Percentiles rank a stretch among this genome's conserved stretches.
Evolutionary conservation across 306 rosid genomes (phyloP).

Genomic region (Lablab purpureus): DNA sequence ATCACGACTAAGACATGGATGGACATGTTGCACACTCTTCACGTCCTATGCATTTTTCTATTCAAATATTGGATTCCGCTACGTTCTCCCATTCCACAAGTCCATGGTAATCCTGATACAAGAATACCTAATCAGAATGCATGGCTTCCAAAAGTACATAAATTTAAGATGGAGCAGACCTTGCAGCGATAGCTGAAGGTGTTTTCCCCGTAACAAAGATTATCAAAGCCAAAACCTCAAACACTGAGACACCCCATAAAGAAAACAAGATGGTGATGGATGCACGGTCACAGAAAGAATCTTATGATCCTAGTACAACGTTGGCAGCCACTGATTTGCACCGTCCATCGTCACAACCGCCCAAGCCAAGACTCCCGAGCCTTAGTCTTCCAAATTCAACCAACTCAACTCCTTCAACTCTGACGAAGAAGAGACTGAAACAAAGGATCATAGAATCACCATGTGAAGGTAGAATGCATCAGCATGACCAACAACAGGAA

Average conservation of each 20-base stretch:
- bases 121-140: not conserved
- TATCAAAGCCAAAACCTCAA: constrained; percentile 21
- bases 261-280: constrained; percentile 79
- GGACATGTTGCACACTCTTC: constrained; percentile 51
- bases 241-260: constrained; percentile 49
- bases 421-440: constrained; percentile 55
- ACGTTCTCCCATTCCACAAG: constrained; percentile 25
- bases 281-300: constrained; percentile 63
- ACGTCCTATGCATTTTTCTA: constrained; percentile 29
- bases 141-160: constrained; percentile 2
- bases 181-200: not conserved
- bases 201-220: constrained; percentile 9
- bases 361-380: constrained; percentile 69
- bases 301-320: constrained; percentile 4
- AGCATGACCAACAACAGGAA: constrained; percentile 43
- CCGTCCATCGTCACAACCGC: constrained; percentile 60
- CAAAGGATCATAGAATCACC: constrained; percentile 51
- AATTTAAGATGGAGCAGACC: not conserved
- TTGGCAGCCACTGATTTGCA: constrained; percentile 34
- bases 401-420: constrained; percentile 57
- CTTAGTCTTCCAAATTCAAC: constrained; percentile 76
- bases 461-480: constrained; percentile 42
- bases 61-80: constrained; percentile 13
- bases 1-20: constrained; percentile 50
- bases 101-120: constrained; percentile 33